Evolutionary conservation across 1,284 basidiomycete species (phyloP).

Genomic region (Ganoderma resinaceum): DNA sequence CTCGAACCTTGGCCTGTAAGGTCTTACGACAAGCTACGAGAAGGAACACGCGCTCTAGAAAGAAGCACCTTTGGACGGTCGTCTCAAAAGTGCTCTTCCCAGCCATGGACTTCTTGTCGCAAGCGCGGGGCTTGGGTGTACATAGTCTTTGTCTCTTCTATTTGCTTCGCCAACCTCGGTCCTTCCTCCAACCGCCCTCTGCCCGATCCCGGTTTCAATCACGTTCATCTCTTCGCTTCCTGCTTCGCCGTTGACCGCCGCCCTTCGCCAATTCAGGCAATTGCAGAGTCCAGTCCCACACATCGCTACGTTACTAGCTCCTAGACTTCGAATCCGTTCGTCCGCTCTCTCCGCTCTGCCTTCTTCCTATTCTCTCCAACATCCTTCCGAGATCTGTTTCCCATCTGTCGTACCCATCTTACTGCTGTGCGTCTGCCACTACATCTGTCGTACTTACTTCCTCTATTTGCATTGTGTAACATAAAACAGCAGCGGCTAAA

Average conservation of each 20-base stretch:
- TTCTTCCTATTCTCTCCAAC: slow-evolving; percentile 17
- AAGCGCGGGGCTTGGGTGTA: slow-evolving; percentile 27
- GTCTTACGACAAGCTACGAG: slow-evolving; percentile 9
- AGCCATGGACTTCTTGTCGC: slow-evolving; percentile 18
- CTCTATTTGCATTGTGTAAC: slow-evolving; percentile 31
- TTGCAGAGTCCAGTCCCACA: slow-evolving; percentile 23
- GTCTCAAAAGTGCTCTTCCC: slow-evolving; percentile 26
- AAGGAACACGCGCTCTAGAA: slow-evolving; percentile 21
- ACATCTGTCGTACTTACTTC: slow-evolving; percentile 23
- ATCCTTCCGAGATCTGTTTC: slow-evolving; percentile 17
- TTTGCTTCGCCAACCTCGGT: not conserved
- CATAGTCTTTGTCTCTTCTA: slow-evolving; percentile 18
- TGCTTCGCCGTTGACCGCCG: slow-evolving; percentile 9
- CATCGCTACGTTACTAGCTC: slow-evolving; percentile 29
- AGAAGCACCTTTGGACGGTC: slow-evolving; percentile 19
- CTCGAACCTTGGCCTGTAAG: slow-evolving; percentile 75
- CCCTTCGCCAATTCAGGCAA: slow-evolving; percentile 4
- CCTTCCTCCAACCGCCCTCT: slow-evolving; percentile 8
- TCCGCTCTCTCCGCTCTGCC: slow-evolving; percentile 31
- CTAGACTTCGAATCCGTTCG: slow-evolving; percentile 30
- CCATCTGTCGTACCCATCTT: slow-evolving; percentile 30
- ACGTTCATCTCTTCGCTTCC: slow-evolving; percentile 12
- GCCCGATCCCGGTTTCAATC: slow-evolving; percentile 9
- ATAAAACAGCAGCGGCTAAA: slow-evolving; percentile 33
- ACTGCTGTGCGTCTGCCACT: slow-evolving; percentile 33